These are phyloP conservation scores for Teratosphaeria nubilosa DNA, from an alignment of 2,329 filamentous ascomycete genomes.

Conservation along the genomic window DNA sequence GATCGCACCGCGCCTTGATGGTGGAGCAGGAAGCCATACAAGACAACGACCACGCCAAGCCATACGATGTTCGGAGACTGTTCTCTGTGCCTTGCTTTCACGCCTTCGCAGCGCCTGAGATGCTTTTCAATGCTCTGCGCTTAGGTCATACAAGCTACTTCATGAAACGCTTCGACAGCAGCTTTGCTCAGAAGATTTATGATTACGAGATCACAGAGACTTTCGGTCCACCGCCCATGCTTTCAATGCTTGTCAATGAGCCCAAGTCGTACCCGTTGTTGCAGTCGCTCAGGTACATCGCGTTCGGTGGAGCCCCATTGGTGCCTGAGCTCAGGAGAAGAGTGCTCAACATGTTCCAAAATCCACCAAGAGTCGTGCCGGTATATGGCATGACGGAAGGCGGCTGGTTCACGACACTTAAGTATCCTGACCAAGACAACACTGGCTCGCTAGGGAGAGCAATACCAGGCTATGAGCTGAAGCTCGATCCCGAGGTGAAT, in stretches of 20 bases:
- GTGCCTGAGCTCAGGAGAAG: constrained; percentile 30
- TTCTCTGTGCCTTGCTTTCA: constrained; percentile 46
- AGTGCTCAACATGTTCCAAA: constrained; percentile 32
- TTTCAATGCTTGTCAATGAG: constrained; percentile 21
- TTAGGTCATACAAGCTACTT: constrained; percentile 39
- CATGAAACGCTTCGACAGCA: constrained; percentile 36
- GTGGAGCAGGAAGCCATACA: constrained; percentile 23
- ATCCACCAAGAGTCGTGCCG: constrained; percentile 34
- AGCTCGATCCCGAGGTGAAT: constrained; percentile 22
- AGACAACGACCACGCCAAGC: constrained; percentile 16
- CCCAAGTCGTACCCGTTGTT: constrained; percentile 28
- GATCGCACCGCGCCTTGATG: constrained; percentile 29
- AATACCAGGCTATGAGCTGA: constrained; percentile 31
- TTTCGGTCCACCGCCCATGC: constrained; percentile 38
- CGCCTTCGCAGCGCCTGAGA: constrained; percentile 38
- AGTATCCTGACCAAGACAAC: constrained; percentile 30
- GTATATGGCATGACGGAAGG: constrained; percentile 48
- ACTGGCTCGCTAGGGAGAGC: constrained; percentile 40
- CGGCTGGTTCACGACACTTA: constrained; percentile 35
- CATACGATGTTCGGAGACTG: constrained; percentile 32
- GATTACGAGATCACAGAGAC: constrained; percentile 39
- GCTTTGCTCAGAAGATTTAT: constrained; percentile 31
- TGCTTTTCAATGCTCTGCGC: constrained; percentile 37
- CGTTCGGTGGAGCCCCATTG: constrained; percentile 42
- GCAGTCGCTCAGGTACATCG: constrained; percentile 34